phyloP scores from a whole-genome alignment of 768 basidiomycete genomes.

The Suillus occidentalis region DNA sequence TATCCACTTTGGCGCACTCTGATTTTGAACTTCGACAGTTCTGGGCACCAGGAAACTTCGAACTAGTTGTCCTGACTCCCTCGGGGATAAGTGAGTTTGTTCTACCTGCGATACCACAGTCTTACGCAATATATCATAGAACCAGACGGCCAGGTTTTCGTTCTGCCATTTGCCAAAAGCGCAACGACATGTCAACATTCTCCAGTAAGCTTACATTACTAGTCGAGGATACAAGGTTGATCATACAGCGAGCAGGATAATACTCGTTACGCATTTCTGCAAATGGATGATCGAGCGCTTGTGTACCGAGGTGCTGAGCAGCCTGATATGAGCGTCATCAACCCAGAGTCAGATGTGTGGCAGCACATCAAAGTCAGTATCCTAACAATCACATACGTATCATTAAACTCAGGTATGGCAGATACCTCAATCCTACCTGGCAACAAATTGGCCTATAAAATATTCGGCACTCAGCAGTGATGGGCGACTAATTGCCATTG shows the following conservation, averaged over 20 bases:
- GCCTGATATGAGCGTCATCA: conserved; percentile 97
- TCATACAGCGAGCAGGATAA: conserved; percentile 67
- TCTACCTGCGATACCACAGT: not conserved
- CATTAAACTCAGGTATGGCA: conserved; percentile 31
- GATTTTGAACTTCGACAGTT: conserved; percentile 51
- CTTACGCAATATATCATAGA: conserved; percentile 36
- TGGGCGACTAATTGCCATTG: conserved; percentile 88
- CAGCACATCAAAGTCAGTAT: conserved; percentile 82
- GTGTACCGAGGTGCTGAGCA: conserved; percentile 97
- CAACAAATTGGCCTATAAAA: conserved; percentile 90
- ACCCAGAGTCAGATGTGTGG: conserved; percentile 98
- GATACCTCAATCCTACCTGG: conserved; percentile 88
- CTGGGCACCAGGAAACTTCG: conserved; percentile 92
- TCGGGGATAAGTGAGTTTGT: conserved; percentile 47
- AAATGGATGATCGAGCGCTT: conserved; percentile 91
- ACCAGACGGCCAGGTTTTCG: conserved; percentile 71
- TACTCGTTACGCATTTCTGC: conserved; percentile 91
- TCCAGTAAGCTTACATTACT: conserved; percentile 55
- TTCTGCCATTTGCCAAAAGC: conserved; percentile 92
- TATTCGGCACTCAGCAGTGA: conserved; percentile 91
- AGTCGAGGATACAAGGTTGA: not conserved
- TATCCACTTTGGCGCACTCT: not conserved
- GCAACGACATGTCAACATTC: conserved; percentile 89
- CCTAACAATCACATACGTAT: not conserved
- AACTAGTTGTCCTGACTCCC: conserved; percentile 74